Base-by-base conservation (phyloP, 2,329 filamentous ascomycete genomes). In the Colletotrichum tabaci region DNA sequence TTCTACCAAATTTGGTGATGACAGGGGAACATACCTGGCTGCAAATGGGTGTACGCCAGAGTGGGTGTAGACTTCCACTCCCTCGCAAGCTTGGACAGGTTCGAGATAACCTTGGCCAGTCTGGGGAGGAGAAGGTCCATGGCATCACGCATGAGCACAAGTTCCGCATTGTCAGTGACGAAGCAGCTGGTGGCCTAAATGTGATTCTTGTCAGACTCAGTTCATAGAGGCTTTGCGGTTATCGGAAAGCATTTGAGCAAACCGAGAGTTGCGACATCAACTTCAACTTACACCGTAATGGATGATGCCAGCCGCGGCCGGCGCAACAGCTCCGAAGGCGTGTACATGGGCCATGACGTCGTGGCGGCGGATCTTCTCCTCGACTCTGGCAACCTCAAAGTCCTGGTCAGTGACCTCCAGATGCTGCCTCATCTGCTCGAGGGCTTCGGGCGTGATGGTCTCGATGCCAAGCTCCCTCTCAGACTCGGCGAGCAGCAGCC, bases 301-400 rank as follows among this genome's bases (percentile, higher is more conserved):
- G 72, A 98, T 96, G 76, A 96, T 93, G 44, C 93, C 93, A 16
- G 93, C 93, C 12, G 94, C 94, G 44, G 89, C 92, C 1, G 94
- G 94, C 4, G 93, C 93, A 71, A 88, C 90, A 75, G 88, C 82
- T 4, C 93, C 94, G 80, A 92, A 96, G 16, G 93, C 91, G 75
- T 94, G 90, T 58, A 96, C 92, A 77, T 73, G 47, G n/a, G 47
- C 47, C 47, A 50, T 50, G 47, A 74, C 73, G 69, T 74, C 79
- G 74, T 94, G 91, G 62, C 92, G 84, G 53, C 92, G 85, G 38
- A 83, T 84, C 84, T 91, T 94, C 83, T 97, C 94, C 84, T 97
- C 94, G 64, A 92, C 89, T 2, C 90, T 86, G 23, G 93, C 92
- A 74, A 92, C 86, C 75, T 91, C 88, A 77, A 97, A 97, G 77